These are phyloP conservation scores for Trichosanthes cucumerina DNA, from an alignment of 306 rosid species.

Conservation along the genomic window DNA sequence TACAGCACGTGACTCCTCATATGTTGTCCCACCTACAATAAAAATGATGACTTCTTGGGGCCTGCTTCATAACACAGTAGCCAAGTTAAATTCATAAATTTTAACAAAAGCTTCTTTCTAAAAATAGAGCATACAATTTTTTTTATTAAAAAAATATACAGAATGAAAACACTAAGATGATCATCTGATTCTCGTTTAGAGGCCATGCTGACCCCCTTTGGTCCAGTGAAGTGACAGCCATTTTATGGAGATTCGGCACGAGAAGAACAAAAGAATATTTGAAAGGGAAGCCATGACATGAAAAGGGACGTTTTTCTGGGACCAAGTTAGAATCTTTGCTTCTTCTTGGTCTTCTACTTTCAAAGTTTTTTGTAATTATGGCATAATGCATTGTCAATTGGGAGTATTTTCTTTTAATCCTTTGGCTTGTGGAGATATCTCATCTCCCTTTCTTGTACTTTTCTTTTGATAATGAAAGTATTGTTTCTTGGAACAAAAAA, in stretches of 20 bases:
- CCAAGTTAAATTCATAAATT: background rate
- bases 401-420: background rate
- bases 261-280: background rate
- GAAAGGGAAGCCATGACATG: background rate
- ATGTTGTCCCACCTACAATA: slow-evolving; percentile 93
- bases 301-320: background rate
- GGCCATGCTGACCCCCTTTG: background rate
- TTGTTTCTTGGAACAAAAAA: background rate
- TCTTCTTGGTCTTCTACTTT: background rate
- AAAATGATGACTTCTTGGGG: slow-evolving; percentile 87
- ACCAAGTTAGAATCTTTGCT: background rate
- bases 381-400: background rate
- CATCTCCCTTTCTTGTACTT: background rate
- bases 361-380: background rate
- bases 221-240: background rate
- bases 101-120: background rate
- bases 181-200: background rate
- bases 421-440: background rate
- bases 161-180: background rate
- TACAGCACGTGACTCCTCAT: slow-evolving; percentile 83
- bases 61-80: slow-evolving; percentile 29
- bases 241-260: background rate
- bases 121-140: background rate
- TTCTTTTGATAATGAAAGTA: background rate
- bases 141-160: background rate